Evolutionary conservation across 805 yeast species (phyloP).

Genomic region (Kuraishia capsulata): DNA sequence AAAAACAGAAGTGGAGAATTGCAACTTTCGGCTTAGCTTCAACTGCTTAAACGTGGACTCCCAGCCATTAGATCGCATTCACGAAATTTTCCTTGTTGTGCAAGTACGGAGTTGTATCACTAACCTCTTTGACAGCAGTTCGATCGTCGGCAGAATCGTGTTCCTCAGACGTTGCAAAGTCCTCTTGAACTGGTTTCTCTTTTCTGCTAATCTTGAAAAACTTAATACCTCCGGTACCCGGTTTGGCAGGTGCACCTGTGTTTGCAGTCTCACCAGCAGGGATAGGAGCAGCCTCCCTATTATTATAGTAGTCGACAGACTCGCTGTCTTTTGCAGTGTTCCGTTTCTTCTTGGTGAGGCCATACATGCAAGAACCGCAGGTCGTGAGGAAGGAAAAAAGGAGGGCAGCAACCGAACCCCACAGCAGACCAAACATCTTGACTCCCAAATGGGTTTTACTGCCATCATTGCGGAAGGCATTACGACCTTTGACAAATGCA

Average conservation of each 20-base stretch:
- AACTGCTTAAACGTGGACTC: no score
- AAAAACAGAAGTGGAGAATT: no score
- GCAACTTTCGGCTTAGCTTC: no score
- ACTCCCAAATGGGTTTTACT: conserved; percentile 33
- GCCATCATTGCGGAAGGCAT: conserved; percentile 35
- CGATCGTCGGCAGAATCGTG: not conserved
- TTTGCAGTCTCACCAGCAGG: not conserved
- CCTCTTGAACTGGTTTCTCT: not conserved
- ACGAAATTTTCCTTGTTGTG: not conserved
- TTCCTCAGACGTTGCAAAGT: not conserved
- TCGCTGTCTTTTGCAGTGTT: not conserved
- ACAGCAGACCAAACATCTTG: conserved; percentile 49
- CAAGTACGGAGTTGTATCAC: not conserved
- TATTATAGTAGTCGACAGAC: not conserved
- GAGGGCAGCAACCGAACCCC: conserved; percentile 37
- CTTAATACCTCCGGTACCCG: conserved; percentile 1
- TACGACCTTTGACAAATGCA: conserved; percentile 43
- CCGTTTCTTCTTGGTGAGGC: no score
- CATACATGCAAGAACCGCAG: not conserved
- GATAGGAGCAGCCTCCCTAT: not conserved
- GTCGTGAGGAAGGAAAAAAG: not conserved
- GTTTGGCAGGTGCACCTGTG: not conserved
- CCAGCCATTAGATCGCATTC: no score
- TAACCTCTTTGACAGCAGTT: not conserved
- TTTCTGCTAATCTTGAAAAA: conserved; percentile 2